Evolutionary conservation across 164 flowering plant species (phyloP), one percentile per base, ranked within the genome.

Genomic region (Annona cherimola): DNA sequence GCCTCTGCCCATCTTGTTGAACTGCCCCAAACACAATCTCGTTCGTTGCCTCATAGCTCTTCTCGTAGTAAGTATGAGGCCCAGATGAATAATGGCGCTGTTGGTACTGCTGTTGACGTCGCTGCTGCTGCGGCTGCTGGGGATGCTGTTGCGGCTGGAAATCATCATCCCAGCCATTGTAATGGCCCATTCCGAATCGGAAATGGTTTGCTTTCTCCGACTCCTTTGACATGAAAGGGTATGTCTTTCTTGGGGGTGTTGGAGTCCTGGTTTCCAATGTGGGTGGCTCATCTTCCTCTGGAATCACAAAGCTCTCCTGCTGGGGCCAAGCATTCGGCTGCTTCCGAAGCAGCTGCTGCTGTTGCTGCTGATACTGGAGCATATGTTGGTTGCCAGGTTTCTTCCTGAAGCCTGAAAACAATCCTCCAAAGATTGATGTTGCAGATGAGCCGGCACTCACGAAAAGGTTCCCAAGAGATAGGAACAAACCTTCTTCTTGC

Each of bases 21-120:
- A 90, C 90, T 42, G 97, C 96, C 63, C 98, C 97, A 80, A 91
- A 93, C 18, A 91, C 88, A 8, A 89, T 78, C 86, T 93, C 98
- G 19, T 81, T 86, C 64, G 88, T 88, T 4, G 81, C 80, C 78
- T 88, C 94, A 50, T 42, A 59, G 85, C 83, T 87, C 75, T 84
- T 90, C 81, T 91, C 92, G 60, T 87, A 89, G 81, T 79, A 85
- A 3, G 92, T 89, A 54, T 85, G 83, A 2, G 98, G 87, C 11
- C 66, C 74, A 0, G 94, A 84, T 39, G 90, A 84, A 66, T 83
- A 83, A 77, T 74, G 76, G 9, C 65, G 71, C 19, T 65, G 63
- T 35, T 63, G 74, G 46, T 72, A 50, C 20, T 67, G 63, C 57
- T 60, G 66, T n/a, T 61, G 67, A 83, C 85, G 83, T 61, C 68